Evolutionary conservation across 345 rosid genomes (phyloP).

Genomic region (Laguncularia racemosa): DNA sequence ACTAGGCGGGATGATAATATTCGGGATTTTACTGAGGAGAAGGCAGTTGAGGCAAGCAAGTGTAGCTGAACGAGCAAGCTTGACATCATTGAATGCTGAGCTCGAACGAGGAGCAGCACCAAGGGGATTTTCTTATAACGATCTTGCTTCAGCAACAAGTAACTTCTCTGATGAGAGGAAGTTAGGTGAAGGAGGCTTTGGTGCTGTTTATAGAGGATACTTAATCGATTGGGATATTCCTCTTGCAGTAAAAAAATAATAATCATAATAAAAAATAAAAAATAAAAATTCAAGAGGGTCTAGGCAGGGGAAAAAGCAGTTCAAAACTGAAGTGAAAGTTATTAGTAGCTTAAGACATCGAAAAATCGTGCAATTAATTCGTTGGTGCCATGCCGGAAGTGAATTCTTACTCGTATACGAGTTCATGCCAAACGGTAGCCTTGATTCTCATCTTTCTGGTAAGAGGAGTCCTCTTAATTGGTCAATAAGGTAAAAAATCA

Average conservation of each 20-base stretch:
- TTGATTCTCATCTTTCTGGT: conserved; percentile 46
- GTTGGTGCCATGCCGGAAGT: conserved; percentile 57
- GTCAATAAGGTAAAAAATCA: conserved; percentile 31
- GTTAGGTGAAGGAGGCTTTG: conserved; percentile 58
- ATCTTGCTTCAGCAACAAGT: conserved; percentile 37
- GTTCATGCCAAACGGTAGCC: conserved; percentile 68
- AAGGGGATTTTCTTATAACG: conserved; percentile 32
- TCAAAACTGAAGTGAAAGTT: conserved; percentile 38
- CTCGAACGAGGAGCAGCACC: conserved; percentile 50
- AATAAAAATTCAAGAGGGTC: conserved; percentile 37
- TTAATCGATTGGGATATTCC: conserved; percentile 18
- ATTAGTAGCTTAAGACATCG: conserved; percentile 53
- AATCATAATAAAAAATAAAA: no score
- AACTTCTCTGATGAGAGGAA: conserved; percentile 38
- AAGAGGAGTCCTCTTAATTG: conserved; percentile 26
- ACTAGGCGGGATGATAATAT: conserved; percentile 3
- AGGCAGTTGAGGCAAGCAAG: no score
- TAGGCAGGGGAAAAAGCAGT: conserved; percentile 47
- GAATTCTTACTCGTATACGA: conserved; percentile 64
- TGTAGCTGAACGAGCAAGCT: background rate
- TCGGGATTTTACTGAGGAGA: background rate
- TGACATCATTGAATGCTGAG: conserved; percentile 26
- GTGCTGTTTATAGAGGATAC: conserved; percentile 44
- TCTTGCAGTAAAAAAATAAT: conserved; percentile 27
- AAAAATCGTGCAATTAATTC: conserved; percentile 56